Percentiles rank a stretch among this genome's conserved stretches.
These are phyloP conservation scores for Boletus huronensis DNA, from an alignment of 768 basidiomycete genomes.

Conservation along the genomic window DNA sequence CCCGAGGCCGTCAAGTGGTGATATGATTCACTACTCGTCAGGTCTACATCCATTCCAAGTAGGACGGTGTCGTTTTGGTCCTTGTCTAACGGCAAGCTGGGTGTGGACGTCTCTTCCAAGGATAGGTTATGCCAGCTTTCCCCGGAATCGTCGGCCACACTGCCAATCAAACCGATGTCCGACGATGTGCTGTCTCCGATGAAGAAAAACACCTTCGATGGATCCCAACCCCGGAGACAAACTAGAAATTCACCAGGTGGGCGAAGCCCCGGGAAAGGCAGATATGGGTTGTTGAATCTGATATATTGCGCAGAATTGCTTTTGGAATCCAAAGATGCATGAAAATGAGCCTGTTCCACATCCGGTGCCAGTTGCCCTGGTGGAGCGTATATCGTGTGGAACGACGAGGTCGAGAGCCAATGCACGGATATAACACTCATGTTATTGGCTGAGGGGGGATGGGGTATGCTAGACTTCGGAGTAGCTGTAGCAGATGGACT, in stretches of 20 bases:
- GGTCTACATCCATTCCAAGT: conserved; percentile 60
- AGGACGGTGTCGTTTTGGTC: conserved; percentile 69
- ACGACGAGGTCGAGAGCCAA: conserved; percentile 70
- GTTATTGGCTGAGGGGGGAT: conserved; percentile 49
- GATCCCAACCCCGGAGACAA: conserved; percentile 43
- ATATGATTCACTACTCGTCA: conserved; percentile 49
- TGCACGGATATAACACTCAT: conserved; percentile 48
- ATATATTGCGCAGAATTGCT: conserved; percentile 36
- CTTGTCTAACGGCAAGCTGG: conserved; percentile 65
- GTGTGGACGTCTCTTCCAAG: conserved; percentile 47
- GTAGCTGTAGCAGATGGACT: conserved; percentile 50
- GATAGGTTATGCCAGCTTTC: conserved; percentile 44
- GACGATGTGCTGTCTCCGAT: conserved; percentile 50
- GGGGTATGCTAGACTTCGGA: conserved; percentile 54
- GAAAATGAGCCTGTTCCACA: conserved; percentile 40
- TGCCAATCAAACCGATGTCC: conserved; percentile 47
- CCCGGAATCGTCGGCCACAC: conserved; percentile 22
- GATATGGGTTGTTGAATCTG: conserved; percentile 37
- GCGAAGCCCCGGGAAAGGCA: conserved; percentile 44
- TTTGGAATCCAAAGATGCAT: conserved; percentile 42
- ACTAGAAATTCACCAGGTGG: conserved; percentile 43
- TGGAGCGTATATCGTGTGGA: conserved; percentile 61
- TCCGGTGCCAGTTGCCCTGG: conserved; percentile 37
- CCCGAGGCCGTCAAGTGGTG: conserved; percentile 38
- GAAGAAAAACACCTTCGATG: conserved; percentile 40